phyloP scores from a whole-genome alignment of 148 eudicot genomes.

The Diospyros kaki region DNA sequence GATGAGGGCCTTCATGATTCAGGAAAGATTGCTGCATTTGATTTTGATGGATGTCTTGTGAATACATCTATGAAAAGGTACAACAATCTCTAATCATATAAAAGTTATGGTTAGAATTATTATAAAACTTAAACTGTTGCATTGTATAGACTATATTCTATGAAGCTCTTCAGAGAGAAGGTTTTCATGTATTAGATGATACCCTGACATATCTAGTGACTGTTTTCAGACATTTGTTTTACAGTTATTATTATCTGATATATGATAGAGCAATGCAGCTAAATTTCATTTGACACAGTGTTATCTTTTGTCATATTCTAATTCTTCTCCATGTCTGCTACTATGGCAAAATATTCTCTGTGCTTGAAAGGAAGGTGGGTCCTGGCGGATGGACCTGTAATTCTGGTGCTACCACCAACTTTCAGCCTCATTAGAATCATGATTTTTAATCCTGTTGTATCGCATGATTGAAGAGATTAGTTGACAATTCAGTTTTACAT shows the following conservation, averaged over 20 bases:
- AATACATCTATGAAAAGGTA: constrained; percentile 74
- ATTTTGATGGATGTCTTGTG: constrained; percentile 95
- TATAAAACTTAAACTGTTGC: neutral
- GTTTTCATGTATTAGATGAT: neutral
- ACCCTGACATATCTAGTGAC: neutral
- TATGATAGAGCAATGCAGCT: neutral
- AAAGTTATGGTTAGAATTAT: neutral
- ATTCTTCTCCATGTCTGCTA: neutral
- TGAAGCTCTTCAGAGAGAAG: neutral
- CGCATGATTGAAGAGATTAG: neutral
- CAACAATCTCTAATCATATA: constrained; percentile 1
- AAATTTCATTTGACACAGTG: neutral
- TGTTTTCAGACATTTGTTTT: neutral
- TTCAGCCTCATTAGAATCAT: neutral
- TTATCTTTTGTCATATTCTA: neutral
- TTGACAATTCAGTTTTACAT: constrained; percentile 4
- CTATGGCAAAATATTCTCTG: neutral
- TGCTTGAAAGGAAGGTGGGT: neutral
- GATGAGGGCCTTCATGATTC: constrained; percentile 80
- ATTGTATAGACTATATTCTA: neutral
- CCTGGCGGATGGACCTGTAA: neutral
- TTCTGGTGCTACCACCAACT: neutral
- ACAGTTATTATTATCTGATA: neutral
- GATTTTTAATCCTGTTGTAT: constrained; percentile 1
- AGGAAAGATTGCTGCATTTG: constrained; percentile 86